These are phyloP conservation scores for Ganoderma leucocontextum DNA, from an alignment of 1,284 basidiomycete genomes.

Conservation along the genomic window DNA sequence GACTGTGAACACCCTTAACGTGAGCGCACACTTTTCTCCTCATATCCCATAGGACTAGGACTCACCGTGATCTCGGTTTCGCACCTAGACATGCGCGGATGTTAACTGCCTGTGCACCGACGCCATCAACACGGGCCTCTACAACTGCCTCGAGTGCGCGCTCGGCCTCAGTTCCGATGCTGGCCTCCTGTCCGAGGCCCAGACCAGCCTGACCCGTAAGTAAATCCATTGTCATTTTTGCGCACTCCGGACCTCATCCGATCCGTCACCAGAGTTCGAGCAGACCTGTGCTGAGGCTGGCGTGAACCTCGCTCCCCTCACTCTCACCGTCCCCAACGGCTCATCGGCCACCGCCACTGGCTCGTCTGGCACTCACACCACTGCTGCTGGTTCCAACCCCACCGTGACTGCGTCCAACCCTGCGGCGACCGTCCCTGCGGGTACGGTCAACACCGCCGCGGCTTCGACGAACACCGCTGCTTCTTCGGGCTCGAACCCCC, in stretches of 20 bases:
- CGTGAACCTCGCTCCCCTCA: constrained; percentile 12
- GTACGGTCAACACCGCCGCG: background rate
- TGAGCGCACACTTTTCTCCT: background rate
- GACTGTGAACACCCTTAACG: constrained; percentile 21
- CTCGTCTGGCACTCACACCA: background rate
- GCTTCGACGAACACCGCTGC: constrained; percentile 2
- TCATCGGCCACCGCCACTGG: background rate
- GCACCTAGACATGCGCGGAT: constrained; percentile 18
- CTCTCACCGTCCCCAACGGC: constrained; percentile 16
- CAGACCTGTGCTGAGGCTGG: constrained; percentile 15
- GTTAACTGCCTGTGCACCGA: constrained; percentile 30
- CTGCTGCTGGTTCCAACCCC: constrained; percentile 2
- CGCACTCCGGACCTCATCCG: background rate
- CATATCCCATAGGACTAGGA: too few species aligned
- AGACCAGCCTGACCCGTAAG: constrained; percentile 24
- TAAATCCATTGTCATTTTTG: background rate
- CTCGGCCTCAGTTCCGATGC: constrained; percentile 21
- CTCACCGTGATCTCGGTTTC: background rate
- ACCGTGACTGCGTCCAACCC: background rate
- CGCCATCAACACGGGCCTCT: constrained; percentile 24
- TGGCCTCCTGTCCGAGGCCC: constrained; percentile 11
- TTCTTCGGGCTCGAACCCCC: constrained; percentile 6
- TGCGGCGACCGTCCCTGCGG: too few species aligned
- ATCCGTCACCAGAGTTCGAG: constrained; percentile 16
- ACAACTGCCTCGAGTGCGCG: constrained; percentile 31